Percentiles rank a stretch among this genome's conserved stretches.
Evolutionary conservation across 371 early-diverging fungal species (phyloP).

Genomic region (Conidiobolus coronatus): DNA sequence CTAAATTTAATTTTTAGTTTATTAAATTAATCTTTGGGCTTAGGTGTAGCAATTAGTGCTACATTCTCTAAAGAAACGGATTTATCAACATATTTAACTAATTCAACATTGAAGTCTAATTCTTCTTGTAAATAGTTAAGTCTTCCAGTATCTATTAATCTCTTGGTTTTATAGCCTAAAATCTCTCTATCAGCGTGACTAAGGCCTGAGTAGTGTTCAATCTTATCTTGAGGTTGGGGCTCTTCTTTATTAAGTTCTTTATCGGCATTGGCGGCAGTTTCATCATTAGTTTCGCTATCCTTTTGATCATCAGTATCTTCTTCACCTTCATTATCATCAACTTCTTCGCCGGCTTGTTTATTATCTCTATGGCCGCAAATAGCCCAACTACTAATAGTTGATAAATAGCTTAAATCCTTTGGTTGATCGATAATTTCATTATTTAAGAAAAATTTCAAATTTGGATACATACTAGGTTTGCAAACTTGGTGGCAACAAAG

Average conservation of each 20-base stretch:
- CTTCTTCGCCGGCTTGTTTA: slow-evolving; percentile 4
- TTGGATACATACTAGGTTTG: slow-evolving; percentile 48
- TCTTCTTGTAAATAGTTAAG: slow-evolving; percentile 21
- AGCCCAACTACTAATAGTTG: slow-evolving; percentile 51
- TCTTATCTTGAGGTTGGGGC: slow-evolving; percentile 5
- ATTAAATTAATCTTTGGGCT: too few relatives aligned
- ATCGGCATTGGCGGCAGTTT: background rate
- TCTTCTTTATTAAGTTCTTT: background rate
- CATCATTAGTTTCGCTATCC: slow-evolving; percentile 2
- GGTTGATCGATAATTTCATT: slow-evolving; percentile 16
- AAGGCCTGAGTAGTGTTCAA: slow-evolving; percentile 30
- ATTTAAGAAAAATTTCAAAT: slow-evolving; percentile 26
- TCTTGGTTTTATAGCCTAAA: slow-evolving; percentile 49
- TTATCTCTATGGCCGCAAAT: slow-evolving; percentile 19
- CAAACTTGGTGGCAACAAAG: slow-evolving; percentile 80
- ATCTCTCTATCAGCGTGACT: slow-evolving; percentile 27
- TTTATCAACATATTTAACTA: slow-evolving; percentile 38
- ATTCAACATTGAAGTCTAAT: slow-evolving; percentile 25
- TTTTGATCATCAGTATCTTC: slow-evolving; percentile 14
- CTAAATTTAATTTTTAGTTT: too few relatives aligned
- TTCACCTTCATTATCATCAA: slow-evolving; percentile 2
- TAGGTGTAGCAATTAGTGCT: slow-evolving; percentile 31
- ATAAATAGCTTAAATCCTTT: slow-evolving; percentile 27
- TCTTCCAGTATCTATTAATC: slow-evolving; percentile 43
- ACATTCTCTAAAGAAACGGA: slow-evolving; percentile 45